Base-by-base conservation (phyloP, 2,329 filamentous ascomycete species). In the Colletotrichum abscissum region DNA sequence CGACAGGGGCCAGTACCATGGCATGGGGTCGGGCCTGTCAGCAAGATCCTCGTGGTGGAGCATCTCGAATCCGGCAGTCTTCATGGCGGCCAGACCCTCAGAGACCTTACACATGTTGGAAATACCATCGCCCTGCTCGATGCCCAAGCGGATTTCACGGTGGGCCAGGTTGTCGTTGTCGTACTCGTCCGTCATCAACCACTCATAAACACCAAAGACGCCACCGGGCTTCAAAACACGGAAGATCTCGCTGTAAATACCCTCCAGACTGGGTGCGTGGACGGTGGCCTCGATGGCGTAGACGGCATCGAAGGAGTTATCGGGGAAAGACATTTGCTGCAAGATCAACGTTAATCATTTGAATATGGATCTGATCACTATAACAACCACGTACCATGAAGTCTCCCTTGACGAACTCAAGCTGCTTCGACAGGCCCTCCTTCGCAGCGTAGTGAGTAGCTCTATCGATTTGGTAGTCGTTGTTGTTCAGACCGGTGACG, bases 241-340 rank as follows among this genome's bases (percentile, higher is more conserved):
- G 89, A 92, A 94, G 79, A 98, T 98, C 83, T 98, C 92, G 83
- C 90, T 91, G 86, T 98, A 98, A 75, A 98, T 94, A 75, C 94
- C 95, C 78, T 94, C 92, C 24, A 98, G 89, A 65, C 91, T 93
- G 55, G 95, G 95, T 1, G 95, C 95, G 82, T 98, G 95, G 57
- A 96, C 93, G 1, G 95, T 98, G 1, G 95, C 95, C 86, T 98
- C 95, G 77, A 98, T 98, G 67, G 95, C 95, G 81, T 98, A 98
- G 65, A 97, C 94, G 69, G 94, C 94, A 78, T 98, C 95, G 84
- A 98, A 98, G 11, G 88, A 90, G 87, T 96, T 94, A 81, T 95
- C 93, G 63, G 93, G 92, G 86, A 97, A 98, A 30, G 91, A 91
- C 93, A 98, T 97, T 90, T 97, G 94, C 91, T 93, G 69, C 30